Evolutionary conservation across 2,329 filamentous ascomycete species (phyloP).

Genomic region (Esteya vermicola): DNA sequence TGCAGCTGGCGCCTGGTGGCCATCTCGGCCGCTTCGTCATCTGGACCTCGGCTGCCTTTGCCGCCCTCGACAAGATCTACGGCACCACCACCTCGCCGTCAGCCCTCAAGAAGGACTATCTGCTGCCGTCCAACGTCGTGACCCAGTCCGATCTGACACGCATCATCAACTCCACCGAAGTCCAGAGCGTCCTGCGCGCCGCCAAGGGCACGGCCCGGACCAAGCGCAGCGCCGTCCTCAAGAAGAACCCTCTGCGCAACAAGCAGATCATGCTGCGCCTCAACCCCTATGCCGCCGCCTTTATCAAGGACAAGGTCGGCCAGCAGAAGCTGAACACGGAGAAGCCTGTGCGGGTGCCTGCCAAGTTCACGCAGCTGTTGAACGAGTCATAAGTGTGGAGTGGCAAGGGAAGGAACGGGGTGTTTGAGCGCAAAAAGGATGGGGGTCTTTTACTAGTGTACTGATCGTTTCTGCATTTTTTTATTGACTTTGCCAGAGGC

Average conservation of each 20-base stretch:
- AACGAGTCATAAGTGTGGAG: constrained; percentile 10
- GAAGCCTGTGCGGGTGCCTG: constrained; percentile 13
- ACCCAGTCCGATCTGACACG: constrained; percentile 90
- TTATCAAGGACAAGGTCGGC: constrained; percentile 74
- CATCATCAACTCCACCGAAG: constrained; percentile 98
- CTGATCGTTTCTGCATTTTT: not conserved
- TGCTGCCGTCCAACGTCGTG: constrained; percentile 84
- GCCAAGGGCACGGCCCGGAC: constrained; percentile 81
- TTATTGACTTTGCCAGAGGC: not conserved
- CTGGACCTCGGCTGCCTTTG: constrained; percentile 96
- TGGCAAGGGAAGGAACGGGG: not conserved
- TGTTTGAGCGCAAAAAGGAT: not conserved
- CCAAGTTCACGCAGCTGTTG: constrained; percentile 14
- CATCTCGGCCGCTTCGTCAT: constrained; percentile 98
- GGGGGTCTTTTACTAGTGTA: constrained; percentile 1
- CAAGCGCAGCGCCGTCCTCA: constrained; percentile 86
- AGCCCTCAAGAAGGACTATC: constrained; percentile 97
- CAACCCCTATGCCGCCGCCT: constrained; percentile 93
- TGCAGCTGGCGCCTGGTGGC: constrained; percentile 96
- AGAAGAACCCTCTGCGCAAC: constrained; percentile 99
- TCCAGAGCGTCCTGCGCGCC: constrained; percentile 87
- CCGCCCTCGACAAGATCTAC: constrained; percentile 94
- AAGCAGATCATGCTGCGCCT: constrained; percentile 97
- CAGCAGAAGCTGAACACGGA: constrained; percentile 37
- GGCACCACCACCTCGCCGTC: constrained; percentile 81